Evolutionary conservation across 306 rosid species (phyloP), one percentile per base, ranked within the genome.

Genomic region (Senna tora): DNA sequence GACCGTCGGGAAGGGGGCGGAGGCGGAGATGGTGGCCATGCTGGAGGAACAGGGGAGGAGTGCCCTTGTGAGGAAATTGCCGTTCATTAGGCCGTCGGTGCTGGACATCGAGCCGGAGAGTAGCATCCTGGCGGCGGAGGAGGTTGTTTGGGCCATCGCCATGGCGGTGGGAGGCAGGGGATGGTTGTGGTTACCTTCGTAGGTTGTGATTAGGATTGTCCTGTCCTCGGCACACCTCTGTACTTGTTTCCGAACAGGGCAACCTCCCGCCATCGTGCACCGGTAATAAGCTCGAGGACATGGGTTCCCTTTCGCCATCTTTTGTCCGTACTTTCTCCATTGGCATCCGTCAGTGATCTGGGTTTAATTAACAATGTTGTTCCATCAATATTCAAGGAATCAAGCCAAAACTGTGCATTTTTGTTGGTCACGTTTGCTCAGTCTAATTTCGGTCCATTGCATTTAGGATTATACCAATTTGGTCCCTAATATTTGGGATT

Each of bases 321-420:
- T 93, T 75, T 93, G 98, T 3, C 98, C 98, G 52, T 93, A 93
- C 77, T 93, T 93, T 39, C 98, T 72, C 98, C 97, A 93, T 77
- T 93, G 98, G 42, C 97, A 91, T 4, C 98, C 97, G 82, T 93
- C 97, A 28, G 82, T 82, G 25, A 93, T 87, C 98, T 93, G 42
- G 56, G 33, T 68, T 33, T 22, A 6, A 73, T 22, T n/a, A 22
- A 51, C 20, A 47, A 25, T 25, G n/a, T n/a, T n/a, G n/a, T n/a
- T n/a, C 30, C 30, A 25, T 25, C 2, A 25, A 25, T 25, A 25
- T 25, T 25, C 2, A 25, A 25, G 3, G 30, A 25, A 25, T n/a
- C n/a, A n/a, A n/a, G n/a, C n/a, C n/a, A n/a, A n/a, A n/a, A n/a
- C n/a, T n/a, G n/a, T n/a, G n/a, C n/a, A n/a, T n/a, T n/a, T n/a